Conservation (phyloP, 768 basidiomycete species). For the Hydnomerulius pinastri region DNA sequence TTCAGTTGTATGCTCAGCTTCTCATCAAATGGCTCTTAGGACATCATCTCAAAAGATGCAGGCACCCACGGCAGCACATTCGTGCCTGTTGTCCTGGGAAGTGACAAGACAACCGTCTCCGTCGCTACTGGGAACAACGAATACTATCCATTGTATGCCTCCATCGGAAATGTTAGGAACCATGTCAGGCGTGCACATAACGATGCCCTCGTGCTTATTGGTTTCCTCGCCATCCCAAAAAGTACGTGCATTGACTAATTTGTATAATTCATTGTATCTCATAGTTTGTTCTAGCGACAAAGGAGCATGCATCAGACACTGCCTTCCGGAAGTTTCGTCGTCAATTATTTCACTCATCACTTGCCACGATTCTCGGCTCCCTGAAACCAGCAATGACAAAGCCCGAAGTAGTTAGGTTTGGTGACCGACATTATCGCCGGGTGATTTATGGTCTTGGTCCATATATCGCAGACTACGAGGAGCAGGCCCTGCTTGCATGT, state of each 20-base stretch:
- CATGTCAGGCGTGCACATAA: constrained; percentile 2
- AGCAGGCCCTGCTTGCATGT: constrained; percentile 36
- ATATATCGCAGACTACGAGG: constrained; percentile 43
- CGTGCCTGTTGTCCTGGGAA: constrained; percentile 11
- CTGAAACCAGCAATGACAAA: constrained; percentile 30
- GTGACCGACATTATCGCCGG: constrained; percentile 32
- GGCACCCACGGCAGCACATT: constrained; percentile 8
- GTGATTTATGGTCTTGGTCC: constrained; percentile 38
- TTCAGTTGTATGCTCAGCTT: background rate
- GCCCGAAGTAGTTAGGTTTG: constrained; percentile 24
- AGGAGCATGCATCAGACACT: constrained; percentile 11
- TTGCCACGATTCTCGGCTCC: constrained; percentile 24
- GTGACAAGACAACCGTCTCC: constrained; percentile 14
- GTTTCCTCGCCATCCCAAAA: constrained; percentile 34
- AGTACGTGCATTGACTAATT: constrained; percentile 16
- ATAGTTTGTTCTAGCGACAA: constrained; percentile 4
- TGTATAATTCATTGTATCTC: background rate
- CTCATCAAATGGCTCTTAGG: background rate
- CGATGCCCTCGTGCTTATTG: constrained; percentile 21
- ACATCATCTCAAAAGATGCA: constrained; percentile 12
- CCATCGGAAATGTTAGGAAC: constrained; percentile 12
- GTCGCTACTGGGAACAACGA: constrained; percentile 12
- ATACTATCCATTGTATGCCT: constrained; percentile 11
- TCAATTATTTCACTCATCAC: constrained; percentile 34
- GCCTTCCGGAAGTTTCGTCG: constrained; percentile 31